Conservation (phyloP, 2,329 filamentous ascomycete species). For the Aspergillus fischeri region DNA sequence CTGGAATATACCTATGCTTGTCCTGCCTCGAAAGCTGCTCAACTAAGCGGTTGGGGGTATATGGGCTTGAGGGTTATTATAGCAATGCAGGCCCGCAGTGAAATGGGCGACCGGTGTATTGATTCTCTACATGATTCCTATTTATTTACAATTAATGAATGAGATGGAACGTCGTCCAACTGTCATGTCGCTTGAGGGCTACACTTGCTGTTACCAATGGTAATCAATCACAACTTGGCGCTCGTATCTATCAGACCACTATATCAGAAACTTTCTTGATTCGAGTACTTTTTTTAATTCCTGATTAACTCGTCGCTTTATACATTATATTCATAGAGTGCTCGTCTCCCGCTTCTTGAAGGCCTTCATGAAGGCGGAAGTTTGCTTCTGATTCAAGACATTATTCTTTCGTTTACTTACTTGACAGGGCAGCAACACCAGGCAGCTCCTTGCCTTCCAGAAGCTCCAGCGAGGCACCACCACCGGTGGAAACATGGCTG, state of each 20-base stretch:
- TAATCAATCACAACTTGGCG: constrained; percentile 24
- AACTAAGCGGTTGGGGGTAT: neutral
- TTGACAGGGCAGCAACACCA: constrained; percentile 86
- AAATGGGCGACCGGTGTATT: neutral
- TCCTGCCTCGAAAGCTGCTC: neutral
- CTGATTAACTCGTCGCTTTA: constrained; percentile 25
- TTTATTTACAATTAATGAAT: neutral
- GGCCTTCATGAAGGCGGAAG: neutral
- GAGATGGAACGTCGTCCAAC: neutral
- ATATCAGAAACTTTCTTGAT: constrained; percentile 20
- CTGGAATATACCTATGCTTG: neutral
- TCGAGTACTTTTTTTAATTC: constrained; percentile 15
- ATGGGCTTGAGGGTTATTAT: neutral
- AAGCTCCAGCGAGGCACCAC: constrained; percentile 90
- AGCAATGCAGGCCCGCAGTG: neutral
- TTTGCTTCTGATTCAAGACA: constrained; percentile 6
- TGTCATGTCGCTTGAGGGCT: neutral
- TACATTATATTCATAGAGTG: constrained; percentile 33
- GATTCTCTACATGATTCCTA: neutral
- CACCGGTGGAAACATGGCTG: constrained; percentile 96
- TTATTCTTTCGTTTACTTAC: constrained; percentile 50
- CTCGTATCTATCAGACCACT: constrained; percentile 20
- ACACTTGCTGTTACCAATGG: neutral
- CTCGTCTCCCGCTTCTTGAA: neutral
- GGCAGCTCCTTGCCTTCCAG: constrained; percentile 97